Base-by-base conservation (phyloP, 2,329 filamentous ascomycete genomes). In the Gyromitra esculenta region DNA sequence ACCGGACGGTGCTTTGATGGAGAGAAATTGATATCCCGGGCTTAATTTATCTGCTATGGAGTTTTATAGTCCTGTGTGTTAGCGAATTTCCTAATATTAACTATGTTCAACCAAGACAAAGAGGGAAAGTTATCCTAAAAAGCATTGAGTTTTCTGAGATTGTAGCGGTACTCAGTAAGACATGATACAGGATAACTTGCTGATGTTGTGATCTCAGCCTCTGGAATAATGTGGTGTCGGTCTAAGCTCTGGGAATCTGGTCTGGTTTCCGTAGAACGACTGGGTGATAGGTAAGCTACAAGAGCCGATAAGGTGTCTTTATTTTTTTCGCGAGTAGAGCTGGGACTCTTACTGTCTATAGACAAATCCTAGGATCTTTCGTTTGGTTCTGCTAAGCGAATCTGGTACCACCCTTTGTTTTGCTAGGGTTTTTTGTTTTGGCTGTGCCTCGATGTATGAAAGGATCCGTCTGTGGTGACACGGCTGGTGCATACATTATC, bases 401-500 rank as follows among this genome's bases (percentile, higher is more conserved):
- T 64, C 39, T 48, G 18, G 25, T 31, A 11, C 6, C 15, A 35
- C n/a, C 48, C 13, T 37, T 50, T 50, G 18, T 37, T 52, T 64
- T 35, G 21, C 25, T 64, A 1, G 8, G 25, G 25, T 43, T 45
- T 45, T 45, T 21, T 21, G 18, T 21, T 50, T 52, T 50, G 41
- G 13, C 62, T 64, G 62, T 41, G 62, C 62, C 62, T 50, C 62
- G 62, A 43, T 63, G 37, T 15, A 43, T 9, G 41, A 15, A 45
- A 45, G 41, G 48, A 7, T n/a, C 25, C 62, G 62, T 50, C 25
- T 31, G 59, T 3, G 21, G 48, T 18, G 48, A 35, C 6, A 13
- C 62, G 15, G 45, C 31, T 54, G 25, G 25, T 31, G 25, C 63
- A 66, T 54, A 11, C 15, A 1, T n/a, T 39, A 66, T 66, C 63